Percentiles rank a stretch among this genome's conserved stretches.
Conservation (phyloP, 768 basidiomycete species). For the Ramaria sp. region DNA sequence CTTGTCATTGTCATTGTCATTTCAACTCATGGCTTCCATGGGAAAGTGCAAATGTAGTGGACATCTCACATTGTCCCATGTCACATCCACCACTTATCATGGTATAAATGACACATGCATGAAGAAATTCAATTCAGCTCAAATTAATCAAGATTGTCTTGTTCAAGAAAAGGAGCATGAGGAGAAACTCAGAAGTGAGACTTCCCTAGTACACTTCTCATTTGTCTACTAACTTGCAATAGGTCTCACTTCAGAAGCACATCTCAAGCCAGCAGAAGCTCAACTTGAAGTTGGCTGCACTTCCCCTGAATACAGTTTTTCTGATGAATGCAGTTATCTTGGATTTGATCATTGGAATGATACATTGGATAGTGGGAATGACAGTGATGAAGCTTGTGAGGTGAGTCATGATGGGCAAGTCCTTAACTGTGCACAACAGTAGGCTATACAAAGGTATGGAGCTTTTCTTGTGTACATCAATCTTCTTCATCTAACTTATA, state of each 20-base stretch:
- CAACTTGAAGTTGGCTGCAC: not conserved
- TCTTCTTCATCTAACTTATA: not conserved
- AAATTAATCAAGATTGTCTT: not conserved
- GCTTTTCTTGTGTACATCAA: not conserved
- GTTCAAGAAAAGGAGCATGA: not conserved
- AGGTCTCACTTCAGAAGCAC: not conserved
- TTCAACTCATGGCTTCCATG: not conserved
- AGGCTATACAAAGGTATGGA: not conserved
- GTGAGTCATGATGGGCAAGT: not conserved
- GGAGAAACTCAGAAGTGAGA: not conserved
- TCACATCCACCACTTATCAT: not conserved
- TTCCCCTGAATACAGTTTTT: not conserved
- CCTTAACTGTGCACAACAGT: not conserved
- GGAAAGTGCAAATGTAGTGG: not conserved
- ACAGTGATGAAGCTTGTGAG: not conserved
- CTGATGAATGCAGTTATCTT: not conserved
- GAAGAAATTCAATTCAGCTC: not conserved
- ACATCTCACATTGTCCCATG: not conserved
- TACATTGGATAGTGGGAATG: not conserved
- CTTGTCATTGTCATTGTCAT: not conserved
- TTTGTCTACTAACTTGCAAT: not conserved
- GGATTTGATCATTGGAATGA: not conserved
- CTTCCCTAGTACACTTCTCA: not conserved
- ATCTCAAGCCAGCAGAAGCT: not conserved
- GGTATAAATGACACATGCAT: not conserved